phyloP scores from a whole-genome alignment of 75 land plant species.

The Chamaecyparis obtusa region DNA sequence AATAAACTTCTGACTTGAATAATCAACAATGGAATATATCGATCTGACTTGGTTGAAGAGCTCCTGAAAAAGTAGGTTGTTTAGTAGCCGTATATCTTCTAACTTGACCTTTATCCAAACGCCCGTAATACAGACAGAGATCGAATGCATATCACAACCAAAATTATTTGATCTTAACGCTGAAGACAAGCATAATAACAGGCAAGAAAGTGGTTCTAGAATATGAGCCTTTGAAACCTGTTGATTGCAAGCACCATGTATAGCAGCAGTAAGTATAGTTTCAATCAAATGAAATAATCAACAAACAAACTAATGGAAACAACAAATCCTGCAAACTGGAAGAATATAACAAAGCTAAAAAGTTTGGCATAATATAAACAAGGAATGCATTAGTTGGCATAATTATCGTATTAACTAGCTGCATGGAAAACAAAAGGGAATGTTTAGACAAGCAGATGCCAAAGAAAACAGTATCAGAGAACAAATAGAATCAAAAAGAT shows the following conservation, averaged over 20 bases:
- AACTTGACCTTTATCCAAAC: not conserved
- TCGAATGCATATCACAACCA: not conserved
- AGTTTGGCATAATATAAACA: not conserved
- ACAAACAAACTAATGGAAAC: not conserved
- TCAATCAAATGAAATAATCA: not conserved
- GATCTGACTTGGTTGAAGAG: not conserved
- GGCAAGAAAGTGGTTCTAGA: constrained; percentile 3
- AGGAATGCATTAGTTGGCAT: not conserved
- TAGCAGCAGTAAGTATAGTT: not conserved
- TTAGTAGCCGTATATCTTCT: not conserved
- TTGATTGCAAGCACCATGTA: not conserved
- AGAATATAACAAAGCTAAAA: not conserved
- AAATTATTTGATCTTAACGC: not conserved
- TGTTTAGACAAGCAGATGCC: not conserved
- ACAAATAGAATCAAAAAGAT: not conserved
- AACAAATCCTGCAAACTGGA: not conserved
- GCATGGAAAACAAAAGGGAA: not conserved
- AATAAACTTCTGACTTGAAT: not conserved
- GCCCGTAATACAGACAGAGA: not conserved
- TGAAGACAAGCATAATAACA: constrained; percentile 7
- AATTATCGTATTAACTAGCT: not conserved
- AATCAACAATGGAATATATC: not conserved
- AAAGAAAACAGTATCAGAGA: not conserved
- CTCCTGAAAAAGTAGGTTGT: not conserved
- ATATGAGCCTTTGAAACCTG: not conserved